These are phyloP conservation scores for Zygosaccharomyces siamensis DNA, from an alignment of 805 yeast species.

Conservation along the genomic window DNA sequence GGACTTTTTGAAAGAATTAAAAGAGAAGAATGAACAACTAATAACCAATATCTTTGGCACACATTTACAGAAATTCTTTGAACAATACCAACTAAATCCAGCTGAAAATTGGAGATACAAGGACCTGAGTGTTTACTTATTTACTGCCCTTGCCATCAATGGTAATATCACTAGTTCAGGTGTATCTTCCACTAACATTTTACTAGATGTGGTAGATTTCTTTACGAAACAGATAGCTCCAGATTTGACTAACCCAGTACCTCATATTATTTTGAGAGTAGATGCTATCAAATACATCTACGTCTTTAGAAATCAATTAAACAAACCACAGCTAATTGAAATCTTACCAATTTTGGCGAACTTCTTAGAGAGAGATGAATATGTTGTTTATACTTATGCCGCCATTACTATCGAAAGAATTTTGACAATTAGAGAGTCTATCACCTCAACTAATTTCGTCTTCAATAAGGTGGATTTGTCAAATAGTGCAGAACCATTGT, in stretches of 20 bases:
- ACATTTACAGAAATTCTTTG: constrained; percentile 65
- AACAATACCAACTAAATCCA: constrained; percentile 42
- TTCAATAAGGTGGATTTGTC: constrained; percentile 72
- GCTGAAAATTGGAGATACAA: constrained; percentile 72
- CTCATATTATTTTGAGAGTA: constrained; percentile 76
- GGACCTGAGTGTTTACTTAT: constrained; percentile 81
- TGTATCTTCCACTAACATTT: constrained; percentile 75
- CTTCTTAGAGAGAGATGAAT: constrained; percentile 60
- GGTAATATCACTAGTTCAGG: constrained; percentile 86
- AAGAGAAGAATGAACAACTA: constrained; percentile 66
- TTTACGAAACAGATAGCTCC: constrained; percentile 77
- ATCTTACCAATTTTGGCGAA: constrained; percentile 73
- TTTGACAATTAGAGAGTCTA: constrained; percentile 61
- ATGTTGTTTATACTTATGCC: constrained; percentile 88
- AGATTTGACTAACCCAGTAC: constrained; percentile 57
- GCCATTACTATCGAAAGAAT: constrained; percentile 90
- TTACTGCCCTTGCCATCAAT: constrained; percentile 85
- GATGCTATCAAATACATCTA: constrained; percentile 91
- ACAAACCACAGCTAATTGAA: constrained; percentile 74
- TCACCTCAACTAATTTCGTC: constrained; percentile 48
- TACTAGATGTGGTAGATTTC: constrained; percentile 82
- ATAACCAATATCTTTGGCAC: constrained; percentile 71
- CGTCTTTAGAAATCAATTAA: constrained; percentile 87
- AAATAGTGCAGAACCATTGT: constrained; percentile 54
- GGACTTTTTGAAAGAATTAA: constrained; percentile 82